Conservation (phyloP, 768 basidiomycete genomes). For the Macrolepiota dolichaula region DNA sequence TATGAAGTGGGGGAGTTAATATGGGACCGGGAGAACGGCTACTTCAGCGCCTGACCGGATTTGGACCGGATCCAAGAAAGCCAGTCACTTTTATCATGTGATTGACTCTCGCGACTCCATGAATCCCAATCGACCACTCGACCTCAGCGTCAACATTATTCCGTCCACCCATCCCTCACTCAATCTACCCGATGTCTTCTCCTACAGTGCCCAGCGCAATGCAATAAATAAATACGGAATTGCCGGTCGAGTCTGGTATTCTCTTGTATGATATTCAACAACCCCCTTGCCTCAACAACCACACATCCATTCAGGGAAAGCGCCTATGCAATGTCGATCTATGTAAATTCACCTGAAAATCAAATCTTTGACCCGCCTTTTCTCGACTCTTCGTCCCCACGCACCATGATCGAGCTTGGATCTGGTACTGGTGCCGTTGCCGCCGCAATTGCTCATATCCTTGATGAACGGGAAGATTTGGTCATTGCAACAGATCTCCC, state of each 20-base stretch:
- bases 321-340: slow-evolving; percentile 55
- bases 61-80: too few species aligned
- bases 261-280: slow-evolving; percentile 9
- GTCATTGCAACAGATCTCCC: slow-evolving; percentile 73
- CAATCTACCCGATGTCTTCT: slow-evolving; percentile 24
- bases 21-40: slow-evolving; percentile 20
- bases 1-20: slow-evolving; percentile 14
- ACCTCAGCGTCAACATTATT: slow-evolving; percentile 23
- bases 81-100: slow-evolving; percentile 13
- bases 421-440: slow-evolving; percentile 72
- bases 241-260: slow-evolving; percentile 81
- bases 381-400: slow-evolving; percentile 21
- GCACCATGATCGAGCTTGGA: slow-evolving; percentile 69
- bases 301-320: slow-evolving; percentile 57
- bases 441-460: slow-evolving; percentile 29
- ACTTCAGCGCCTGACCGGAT: slow-evolving; percentile 12
- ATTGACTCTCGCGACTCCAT: neutral
- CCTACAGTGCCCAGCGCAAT: slow-evolving; percentile 39
- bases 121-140: slow-evolving; percentile 1
- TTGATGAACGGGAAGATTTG: slow-evolving; percentile 39
- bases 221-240: slow-evolving; percentile 77
- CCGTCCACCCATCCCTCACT: slow-evolving; percentile 17
- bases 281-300: neutral
- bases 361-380: slow-evolving; percentile 57
- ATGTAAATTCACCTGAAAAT: slow-evolving; percentile 38